Conservation (phyloP, 2,329 filamentous ascomycete species). For the Alternaria conjuncta region DNA sequence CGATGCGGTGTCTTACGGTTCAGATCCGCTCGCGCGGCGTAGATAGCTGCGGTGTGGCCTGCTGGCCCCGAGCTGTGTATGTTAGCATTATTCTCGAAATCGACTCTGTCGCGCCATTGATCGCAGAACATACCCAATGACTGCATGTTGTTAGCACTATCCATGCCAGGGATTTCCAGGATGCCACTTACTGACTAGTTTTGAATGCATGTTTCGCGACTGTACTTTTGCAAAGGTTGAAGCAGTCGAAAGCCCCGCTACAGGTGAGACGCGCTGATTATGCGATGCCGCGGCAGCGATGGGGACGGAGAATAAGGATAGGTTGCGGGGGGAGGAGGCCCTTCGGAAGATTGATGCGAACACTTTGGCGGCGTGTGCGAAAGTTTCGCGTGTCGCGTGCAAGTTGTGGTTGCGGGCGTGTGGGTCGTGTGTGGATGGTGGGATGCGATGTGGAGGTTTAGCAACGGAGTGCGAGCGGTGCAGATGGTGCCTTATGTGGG, state of each 20-base stretch:
- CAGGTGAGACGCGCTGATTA: constrained; percentile 62
- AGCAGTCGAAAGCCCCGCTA: constrained; percentile 50
- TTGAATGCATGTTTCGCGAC: constrained; percentile 81
- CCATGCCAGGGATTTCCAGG: too few relatives aligned
- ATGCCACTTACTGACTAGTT: constrained; percentile 78
- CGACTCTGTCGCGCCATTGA: neutral
- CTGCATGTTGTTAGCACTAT: constrained; percentile 36
- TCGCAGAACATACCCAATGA: constrained; percentile 44
- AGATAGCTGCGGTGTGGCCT: constrained; percentile 96
- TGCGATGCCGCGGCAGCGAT: constrained; percentile 74
- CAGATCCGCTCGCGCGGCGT: constrained; percentile 91
- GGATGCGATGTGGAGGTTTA: constrained; percentile 14
- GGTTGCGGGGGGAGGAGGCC: constrained; percentile 66
- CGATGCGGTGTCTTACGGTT: constrained; percentile 65
- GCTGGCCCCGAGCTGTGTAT: constrained; percentile 83
- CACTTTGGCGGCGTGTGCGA: constrained; percentile 74
- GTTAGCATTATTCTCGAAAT: constrained; percentile 38
- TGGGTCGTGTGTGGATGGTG: constrained; percentile 21
- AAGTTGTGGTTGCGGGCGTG: constrained; percentile 18
- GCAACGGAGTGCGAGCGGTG: neutral
- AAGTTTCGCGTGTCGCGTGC: constrained; percentile 26
- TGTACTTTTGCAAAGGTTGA: constrained; percentile 40
- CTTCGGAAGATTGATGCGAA: constrained; percentile 84
- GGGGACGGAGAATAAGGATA: constrained; percentile 75
- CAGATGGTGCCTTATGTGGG: constrained; percentile 16